Evolutionary conservation across 2,329 filamentous ascomycete species (phyloP), one percentile per base, ranked within the genome.

Genomic region (Beauveria caledonica): DNA sequence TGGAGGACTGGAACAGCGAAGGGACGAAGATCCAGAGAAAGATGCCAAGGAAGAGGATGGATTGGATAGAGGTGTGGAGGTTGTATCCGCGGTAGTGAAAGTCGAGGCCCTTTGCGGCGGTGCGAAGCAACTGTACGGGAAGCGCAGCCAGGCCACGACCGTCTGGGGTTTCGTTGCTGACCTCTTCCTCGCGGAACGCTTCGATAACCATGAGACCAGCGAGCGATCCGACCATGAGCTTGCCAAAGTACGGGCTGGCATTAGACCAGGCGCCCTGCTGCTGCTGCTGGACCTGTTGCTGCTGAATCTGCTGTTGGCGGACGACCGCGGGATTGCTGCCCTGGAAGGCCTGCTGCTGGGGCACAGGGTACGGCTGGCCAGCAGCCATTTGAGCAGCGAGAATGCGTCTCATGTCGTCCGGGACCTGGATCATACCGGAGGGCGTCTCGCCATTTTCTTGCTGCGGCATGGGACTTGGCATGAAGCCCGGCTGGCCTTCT

Each of bases 121-220:
- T 74, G 50, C 76, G 74, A 40, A 89, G 71, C 3, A 87, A 68
- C 17, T 85, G 80, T 25, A 86, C 64, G 1, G 88, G 88, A 19
- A 89, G 62, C 23, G 85, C 83, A 63, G 85, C 82, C 15, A 92
- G 78, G 3, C 88, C 88, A 42, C 85, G 83, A 50, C 87, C 87
- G 54, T 84, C 78, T 6, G 86, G 79, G 1, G 80, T 80, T 55
- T 89, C 86, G 51, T 80, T 82, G 67, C 84, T 82, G 70, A 84
- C 74, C 73, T 91, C 83, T 66, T 86, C 76, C 70, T 88, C 83
- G 40, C 81, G 80, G 60, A 92, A 79, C 1, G 90, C 91, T 74
- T 97, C 92, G 66, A 96, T 76, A 39, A 97, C 82, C 92, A 97
- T 96, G 19, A 97, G 78, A 15, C 91, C 92, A 25, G 92, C 93